phyloP scores from a whole-genome alignment of 768 basidiomycete species.

The Mycena haematopus region DNA sequence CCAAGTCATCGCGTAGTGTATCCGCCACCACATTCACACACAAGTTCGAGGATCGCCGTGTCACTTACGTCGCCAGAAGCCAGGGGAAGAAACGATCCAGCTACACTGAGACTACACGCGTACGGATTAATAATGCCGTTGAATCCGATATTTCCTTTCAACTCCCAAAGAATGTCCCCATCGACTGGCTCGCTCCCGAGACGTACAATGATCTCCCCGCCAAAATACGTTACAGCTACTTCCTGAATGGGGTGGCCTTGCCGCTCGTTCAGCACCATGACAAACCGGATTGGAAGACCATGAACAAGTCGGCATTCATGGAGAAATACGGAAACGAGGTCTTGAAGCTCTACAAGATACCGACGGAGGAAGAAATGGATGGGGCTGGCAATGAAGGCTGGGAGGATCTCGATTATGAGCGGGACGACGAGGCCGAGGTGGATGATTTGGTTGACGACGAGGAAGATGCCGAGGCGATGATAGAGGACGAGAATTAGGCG shows the following conservation, averaged over 20 bases:
- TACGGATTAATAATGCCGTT: not conserved
- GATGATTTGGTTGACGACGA: too few species aligned
- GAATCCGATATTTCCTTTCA: slow-evolving; percentile 5
- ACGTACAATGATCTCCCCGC: slow-evolving; percentile 32
- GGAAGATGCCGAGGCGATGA: too few species aligned
- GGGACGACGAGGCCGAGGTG: too few species aligned
- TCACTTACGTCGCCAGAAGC: not conserved
- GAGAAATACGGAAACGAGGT: slow-evolving; percentile 33
- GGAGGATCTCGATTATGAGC: too few species aligned
- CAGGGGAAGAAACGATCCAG: not conserved
- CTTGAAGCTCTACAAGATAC: slow-evolving; percentile 29
- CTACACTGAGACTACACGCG: not conserved
- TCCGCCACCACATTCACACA: slow-evolving; percentile 1
- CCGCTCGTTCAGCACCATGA: slow-evolving; percentile 20
- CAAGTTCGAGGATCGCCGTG: not conserved
- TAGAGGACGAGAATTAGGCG: too few species aligned
- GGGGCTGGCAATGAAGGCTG: not conserved
- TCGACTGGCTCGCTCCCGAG: slow-evolving; percentile 36
- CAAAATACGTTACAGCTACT: slow-evolving; percentile 23
- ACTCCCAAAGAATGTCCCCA: slow-evolving; percentile 24
- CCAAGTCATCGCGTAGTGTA: not conserved
- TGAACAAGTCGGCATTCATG: slow-evolving; percentile 32
- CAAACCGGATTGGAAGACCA: slow-evolving; percentile 29
- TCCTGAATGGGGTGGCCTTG: slow-evolving; percentile 23
- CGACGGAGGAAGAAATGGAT: slow-evolving; percentile 31